Evolutionary conservation across 345 rosid species (phyloP).

Genomic region (Hirschfeldia incana): DNA sequence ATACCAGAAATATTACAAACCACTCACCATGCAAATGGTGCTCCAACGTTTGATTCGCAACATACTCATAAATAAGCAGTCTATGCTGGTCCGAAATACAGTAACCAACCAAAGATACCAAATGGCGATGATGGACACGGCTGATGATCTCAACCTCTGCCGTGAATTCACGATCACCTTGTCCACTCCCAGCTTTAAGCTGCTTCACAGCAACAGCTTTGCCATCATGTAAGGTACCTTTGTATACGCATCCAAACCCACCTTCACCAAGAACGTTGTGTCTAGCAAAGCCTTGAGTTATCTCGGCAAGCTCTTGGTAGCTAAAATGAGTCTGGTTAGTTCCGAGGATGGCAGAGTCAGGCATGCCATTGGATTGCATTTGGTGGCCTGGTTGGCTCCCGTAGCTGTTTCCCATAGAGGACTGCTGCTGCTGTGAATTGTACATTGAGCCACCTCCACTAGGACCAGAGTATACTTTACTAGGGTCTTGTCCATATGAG

Average conservation of each 20-base stretch:
- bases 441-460: constrained; percentile 35
- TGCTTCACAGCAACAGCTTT: constrained; percentile 83
- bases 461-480: constrained; percentile 41
- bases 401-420: constrained; percentile 41
- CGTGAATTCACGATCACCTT: constrained; percentile 90
- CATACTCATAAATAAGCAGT: constrained; percentile 84
- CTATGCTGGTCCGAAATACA: constrained; percentile 64
- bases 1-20: background rate
- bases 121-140: constrained; percentile 90
- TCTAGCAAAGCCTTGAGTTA: constrained; percentile 71
- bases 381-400: constrained; percentile 49
- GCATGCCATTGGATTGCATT: constrained; percentile 37
- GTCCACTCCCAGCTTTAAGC: constrained; percentile 88
- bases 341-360: constrained; percentile 53
- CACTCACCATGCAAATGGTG: constrained; percentile 84
- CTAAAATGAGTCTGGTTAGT: constrained; percentile 57
- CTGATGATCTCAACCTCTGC: constrained; percentile 96
- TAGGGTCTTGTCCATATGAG: constrained; percentile 46
- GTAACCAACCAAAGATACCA: constrained; percentile 91
- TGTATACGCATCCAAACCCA: constrained; percentile 87
- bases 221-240: constrained; percentile 61
- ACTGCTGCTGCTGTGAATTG: constrained; percentile 46
- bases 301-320: constrained; percentile 74
- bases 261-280: constrained; percentile 89
- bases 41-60: constrained; percentile 81